Evolutionary conservation across 352 stramenopile genomes (phyloP), one percentile per base, ranked within the genome.

Genomic region (Globisporangium paddicum): DNA sequence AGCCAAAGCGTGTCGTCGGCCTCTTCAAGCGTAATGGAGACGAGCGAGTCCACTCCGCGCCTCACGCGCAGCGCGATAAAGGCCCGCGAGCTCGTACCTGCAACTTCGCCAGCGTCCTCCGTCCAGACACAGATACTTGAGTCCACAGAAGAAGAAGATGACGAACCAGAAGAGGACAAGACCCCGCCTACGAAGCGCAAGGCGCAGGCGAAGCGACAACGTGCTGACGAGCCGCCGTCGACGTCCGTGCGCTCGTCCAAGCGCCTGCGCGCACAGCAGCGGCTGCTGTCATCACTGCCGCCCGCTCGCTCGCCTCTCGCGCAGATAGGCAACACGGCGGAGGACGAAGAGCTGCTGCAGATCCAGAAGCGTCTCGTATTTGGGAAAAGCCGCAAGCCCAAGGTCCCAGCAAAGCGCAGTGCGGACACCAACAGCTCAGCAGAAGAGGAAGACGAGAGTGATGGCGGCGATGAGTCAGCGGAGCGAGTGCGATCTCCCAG

Each of bases 351-450:
- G 14, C 51, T 76, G 0, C 55, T 73, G 14, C 55, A 69, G 34
- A 69, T 82, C n/a, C 65, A 71, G 54, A 79, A 82, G 50, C 66
- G 60, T 25, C 56, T 79, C 1, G 63, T 72, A 19, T 60, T 57
- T 19, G 26, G 35, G 9, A 55, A 40, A 18, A 25, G 28, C 6
- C 58, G 37, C 49, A 58, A 62, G 32, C 7, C 47, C 58, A 62
- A 38, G 32, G 42, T 11, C 19, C 5, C 2, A 18, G 40, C 13
- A 48, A 49, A 35, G 9, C 38, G 16, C 11, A 18, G 40, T 63
- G 28, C 21, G n/a, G 34, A 28, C 28, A 26, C 44, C 28, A 26
- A 53, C 42, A 32, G 63, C 16, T 23, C 48, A 28, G 49, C 37
- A 18, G 51, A 32, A 18, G 51, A 32, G 9, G 37, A 59, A 44